Evolutionary conservation across 2,329 filamentous ascomycete genomes (phyloP).

Genomic region (Immersiporthe knoxdaviesiana): DNA sequence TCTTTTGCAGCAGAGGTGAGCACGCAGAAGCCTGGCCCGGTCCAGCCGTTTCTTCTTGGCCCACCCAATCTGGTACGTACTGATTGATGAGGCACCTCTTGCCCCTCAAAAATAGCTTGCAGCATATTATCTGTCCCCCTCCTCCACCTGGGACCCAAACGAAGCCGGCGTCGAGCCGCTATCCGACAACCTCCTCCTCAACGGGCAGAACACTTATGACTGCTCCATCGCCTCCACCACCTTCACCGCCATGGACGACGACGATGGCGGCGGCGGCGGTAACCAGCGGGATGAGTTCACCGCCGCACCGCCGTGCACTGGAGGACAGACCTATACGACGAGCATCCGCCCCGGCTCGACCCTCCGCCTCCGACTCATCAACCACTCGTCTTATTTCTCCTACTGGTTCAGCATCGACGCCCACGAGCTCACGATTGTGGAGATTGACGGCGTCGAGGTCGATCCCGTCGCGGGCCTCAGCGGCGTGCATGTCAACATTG

Average conservation of each 20-base stretch:
- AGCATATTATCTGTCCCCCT: conserved; percentile 39
- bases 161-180: conserved; percentile 46
- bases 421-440: conserved; percentile 43
- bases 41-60: not conserved
- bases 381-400: conserved; percentile 43
- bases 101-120: conserved; percentile 33
- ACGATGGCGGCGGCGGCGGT: too few species aligned
- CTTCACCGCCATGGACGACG: conserved; percentile 32
- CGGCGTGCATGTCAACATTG: conserved; percentile 45
- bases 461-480: conserved; percentile 36
- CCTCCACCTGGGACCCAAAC: conserved; percentile 40
- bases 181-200: conserved; percentile 46
- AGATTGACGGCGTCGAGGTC: conserved; percentile 46
- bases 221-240: conserved; percentile 38
- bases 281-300: conserved; percentile 15
- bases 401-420: conserved; percentile 46
- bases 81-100: not conserved
- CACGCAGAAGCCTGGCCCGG: not conserved
- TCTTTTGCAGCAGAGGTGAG: conserved; percentile 40
- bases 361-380: conserved; percentile 45
- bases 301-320: conserved; percentile 34
- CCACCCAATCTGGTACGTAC: not conserved
- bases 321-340: conserved; percentile 40
- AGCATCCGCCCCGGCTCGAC: conserved; percentile 35
- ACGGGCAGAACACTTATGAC: conserved; percentile 43